Evolutionary conservation across 2,329 filamentous ascomycete genomes (phyloP).

Genomic region (Whalleya microplaca): DNA sequence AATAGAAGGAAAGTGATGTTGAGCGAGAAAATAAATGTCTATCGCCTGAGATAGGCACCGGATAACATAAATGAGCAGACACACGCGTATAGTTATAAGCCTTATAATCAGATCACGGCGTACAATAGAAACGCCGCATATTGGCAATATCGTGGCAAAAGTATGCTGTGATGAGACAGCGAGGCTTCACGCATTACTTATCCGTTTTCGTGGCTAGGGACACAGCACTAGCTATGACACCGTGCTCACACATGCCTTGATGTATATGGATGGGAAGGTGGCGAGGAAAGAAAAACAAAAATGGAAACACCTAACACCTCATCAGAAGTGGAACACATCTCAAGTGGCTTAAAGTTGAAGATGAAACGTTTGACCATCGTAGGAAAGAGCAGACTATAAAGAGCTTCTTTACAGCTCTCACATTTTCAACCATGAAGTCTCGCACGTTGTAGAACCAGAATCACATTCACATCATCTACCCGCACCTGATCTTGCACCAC

Average conservation of each 20-base stretch:
- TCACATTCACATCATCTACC: constrained; percentile 6
- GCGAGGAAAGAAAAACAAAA: background rate
- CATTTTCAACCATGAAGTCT: constrained; percentile 1
- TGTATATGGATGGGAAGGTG: background rate
- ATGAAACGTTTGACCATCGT: background rate
- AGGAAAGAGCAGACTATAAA: constrained; percentile 9
- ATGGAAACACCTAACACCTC: constrained; percentile 10
- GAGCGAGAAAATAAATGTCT: background rate
- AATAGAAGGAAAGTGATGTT: background rate
- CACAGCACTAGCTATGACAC: constrained; percentile 7
- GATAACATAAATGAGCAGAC: background rate
- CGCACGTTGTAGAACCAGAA: constrained; percentile 17
- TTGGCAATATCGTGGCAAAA: constrained; percentile 14
- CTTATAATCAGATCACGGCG: constrained; percentile 15
- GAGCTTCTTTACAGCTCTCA: background rate
- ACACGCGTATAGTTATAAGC: constrained; percentile 7
- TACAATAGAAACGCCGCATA: constrained; percentile 18
- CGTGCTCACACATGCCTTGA: constrained; percentile 5
- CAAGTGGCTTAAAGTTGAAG: background rate
- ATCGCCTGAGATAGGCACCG: background rate
- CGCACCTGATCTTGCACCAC: constrained; percentile 20
- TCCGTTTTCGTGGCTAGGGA: constrained; percentile 13
- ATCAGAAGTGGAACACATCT: constrained; percentile 3
- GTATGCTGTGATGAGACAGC: constrained; percentile 16
- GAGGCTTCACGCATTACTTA: constrained; percentile 19